These are phyloP conservation scores for Tagetes erecta DNA, from an alignment of 129 eudicot genomes.

Conservation along the genomic window DNA sequence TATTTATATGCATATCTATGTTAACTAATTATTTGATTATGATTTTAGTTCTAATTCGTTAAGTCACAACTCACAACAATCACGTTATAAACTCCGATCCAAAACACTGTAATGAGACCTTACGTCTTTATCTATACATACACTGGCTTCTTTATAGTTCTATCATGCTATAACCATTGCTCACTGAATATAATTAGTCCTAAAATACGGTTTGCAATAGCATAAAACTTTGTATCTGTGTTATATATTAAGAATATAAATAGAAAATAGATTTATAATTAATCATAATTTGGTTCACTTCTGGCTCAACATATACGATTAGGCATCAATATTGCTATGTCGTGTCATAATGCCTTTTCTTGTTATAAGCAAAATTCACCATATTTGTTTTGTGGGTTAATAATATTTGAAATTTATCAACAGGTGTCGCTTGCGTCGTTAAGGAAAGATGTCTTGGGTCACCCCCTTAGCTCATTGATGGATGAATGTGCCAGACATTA, in stretches of 20 bases:
- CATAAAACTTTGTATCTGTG: not conserved
- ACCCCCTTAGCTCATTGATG: slow-evolving; percentile 61
- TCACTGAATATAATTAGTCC: not conserved
- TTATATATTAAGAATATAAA: not conserved
- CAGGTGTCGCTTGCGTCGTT: slow-evolving; percentile 81
- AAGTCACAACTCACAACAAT: not conserved
- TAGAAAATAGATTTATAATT: not conserved
- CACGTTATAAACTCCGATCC: not conserved
- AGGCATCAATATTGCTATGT: slow-evolving; percentile 2
- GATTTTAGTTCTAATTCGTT: not conserved
- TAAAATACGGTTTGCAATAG: not conserved
- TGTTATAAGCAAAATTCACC: not conserved
- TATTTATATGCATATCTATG: not conserved
- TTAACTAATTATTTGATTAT: not conserved
- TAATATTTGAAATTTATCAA: not conserved
- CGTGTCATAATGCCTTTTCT: slow-evolving; percentile 12
- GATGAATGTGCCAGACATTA: slow-evolving; percentile 51
- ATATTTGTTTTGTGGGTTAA: not conserved
- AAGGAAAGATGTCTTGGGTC: slow-evolving; percentile 31
- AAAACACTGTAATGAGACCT: not conserved
- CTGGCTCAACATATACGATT: not conserved
- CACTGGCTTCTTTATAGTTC: slow-evolving; percentile 8
- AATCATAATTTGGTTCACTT: not conserved
- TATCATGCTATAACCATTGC: slow-evolving; percentile 7
- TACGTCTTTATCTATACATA: slow-evolving; percentile 3